Base-by-base conservation (phyloP, 306 rosid genomes). In the Castanea sativa region DNA sequence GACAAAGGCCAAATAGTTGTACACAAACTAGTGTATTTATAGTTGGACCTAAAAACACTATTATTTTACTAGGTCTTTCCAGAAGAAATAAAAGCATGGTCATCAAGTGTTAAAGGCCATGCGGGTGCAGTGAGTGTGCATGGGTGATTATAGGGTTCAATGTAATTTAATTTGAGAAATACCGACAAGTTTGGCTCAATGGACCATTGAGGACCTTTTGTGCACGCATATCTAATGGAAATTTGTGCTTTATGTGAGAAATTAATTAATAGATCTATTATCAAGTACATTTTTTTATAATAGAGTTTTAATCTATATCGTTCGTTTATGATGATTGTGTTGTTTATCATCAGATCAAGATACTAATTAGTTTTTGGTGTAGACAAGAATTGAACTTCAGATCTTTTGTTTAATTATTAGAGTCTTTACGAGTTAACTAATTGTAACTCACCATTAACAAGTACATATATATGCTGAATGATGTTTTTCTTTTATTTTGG, bases 251-350 rank as follows among this genome's bases (percentile, higher is more conserved):
- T 21, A 19, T 21, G 4, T 60, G 19, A 23, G 32, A 60, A 21
- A 60, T 12, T 60, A 60, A 49, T 49, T 49, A 49, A 3, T 12
- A 15, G 53, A 49, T 38, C 16, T 0, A 12, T 49, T 2, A 49
- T 11, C 16, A 11, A 49, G 16, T 49, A 12, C 45, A 8, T 32
- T 38, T 38, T 1, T 6, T 6, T 1, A 33, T 41, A 2, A 41
- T 8, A 41, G 0, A 8, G 1, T 7, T 41, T 41, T 3, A 41
- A 41, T 0, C 8, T 0, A 41, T 41, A 0, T 38, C 3, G 1
- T 7, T 0, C 0, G 0, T 0, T 7, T 38, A 2, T 38, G 0
- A 38, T 38, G 8, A 7, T 38, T 38, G 2, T 38, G 0, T 0
- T 38, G 10, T 38, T 38, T 38, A 38, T 38, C 1, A 7, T 38